Conservation (phyloP, 2,329 filamentous ascomycete species). For the Amylocarpus encephaloides region DNA sequence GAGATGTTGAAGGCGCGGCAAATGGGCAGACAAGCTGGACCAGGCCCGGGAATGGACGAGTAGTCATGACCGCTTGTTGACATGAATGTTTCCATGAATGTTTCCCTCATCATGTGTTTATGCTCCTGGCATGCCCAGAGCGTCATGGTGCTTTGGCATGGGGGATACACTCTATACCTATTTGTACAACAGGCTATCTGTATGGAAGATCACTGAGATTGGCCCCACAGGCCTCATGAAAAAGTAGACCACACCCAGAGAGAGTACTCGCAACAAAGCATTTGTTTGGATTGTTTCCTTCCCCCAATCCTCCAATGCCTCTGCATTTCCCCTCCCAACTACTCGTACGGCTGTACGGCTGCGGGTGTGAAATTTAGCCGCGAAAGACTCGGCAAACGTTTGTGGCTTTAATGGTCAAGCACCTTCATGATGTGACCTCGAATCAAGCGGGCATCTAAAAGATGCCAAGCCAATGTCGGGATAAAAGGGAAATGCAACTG, state of each 20-base stretch:
- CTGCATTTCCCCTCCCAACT: neutral
- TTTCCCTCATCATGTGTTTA: neutral
- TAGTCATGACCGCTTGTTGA: constrained; percentile 12
- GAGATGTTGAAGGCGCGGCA: constrained; percentile 96
- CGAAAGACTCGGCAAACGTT: no score
- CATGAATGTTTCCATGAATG: no score
- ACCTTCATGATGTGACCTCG: no score
- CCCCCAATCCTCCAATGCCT: neutral
- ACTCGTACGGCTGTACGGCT: neutral
- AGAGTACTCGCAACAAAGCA: neutral
- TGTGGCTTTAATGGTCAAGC: no score
- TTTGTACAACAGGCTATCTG: constrained; percentile 19
- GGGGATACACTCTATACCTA: constrained; percentile 15
- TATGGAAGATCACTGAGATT: constrained; percentile 9
- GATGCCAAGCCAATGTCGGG: no score
- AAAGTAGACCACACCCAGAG: constrained; percentile 13
- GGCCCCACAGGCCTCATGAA: constrained; percentile 11
- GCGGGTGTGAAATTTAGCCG: no score
- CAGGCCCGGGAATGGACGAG: constrained; percentile 58
- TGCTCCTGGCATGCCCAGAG: constrained; percentile 6
- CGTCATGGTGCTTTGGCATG: constrained; percentile 11
- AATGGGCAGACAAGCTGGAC: constrained; percentile 67
- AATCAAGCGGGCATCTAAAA: no score
- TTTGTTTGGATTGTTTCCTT: neutral
- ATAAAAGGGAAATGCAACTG: no score